A percentile compares a stretch with the other conserved stretches of the same genome.
phyloP scores from a whole-genome alignment of 176 grass and related monocot species.

The Poa pratensis region DNA sequence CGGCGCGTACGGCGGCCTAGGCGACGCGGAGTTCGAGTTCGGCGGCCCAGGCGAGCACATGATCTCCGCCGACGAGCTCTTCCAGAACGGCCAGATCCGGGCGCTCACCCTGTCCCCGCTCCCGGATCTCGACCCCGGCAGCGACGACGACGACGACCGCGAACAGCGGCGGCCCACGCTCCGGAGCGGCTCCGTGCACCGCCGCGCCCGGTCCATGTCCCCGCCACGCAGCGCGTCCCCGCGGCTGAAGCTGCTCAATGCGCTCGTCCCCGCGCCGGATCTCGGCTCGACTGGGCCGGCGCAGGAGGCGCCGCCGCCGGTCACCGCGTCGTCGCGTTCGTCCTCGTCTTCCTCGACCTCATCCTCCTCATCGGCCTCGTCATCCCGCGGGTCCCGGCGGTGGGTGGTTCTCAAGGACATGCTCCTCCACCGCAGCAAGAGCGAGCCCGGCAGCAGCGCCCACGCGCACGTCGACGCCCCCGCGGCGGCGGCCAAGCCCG shows the following conservation, averaged over 20 bases:
- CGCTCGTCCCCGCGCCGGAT: conserved; percentile 51
- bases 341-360: conserved; percentile 60
- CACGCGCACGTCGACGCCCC: conserved; percentile 46
- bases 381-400: conserved; percentile 60
- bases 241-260: conserved; percentile 60
- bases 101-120: conserved; percentile 78
- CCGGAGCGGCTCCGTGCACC: conserved; percentile 71
- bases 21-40: conserved; percentile 81
- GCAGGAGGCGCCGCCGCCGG: conserved; percentile 40
- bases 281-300: conserved; percentile 3
- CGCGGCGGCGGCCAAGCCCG: conserved; percentile 43
- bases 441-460: conserved; percentile 58
- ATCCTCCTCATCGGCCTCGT: conserved; percentile 46
- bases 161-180: conserved; percentile 40
- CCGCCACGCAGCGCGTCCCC: conserved; percentile 74
- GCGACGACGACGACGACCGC: conserved; percentile 42
- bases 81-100: conserved; percentile 94
- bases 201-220: conserved; percentile 85
- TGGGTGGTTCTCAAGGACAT: conserved; percentile 96
- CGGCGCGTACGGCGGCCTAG: conserved; percentile 11
- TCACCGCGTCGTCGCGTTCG: conserved; percentile 64
- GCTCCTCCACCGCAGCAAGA: conserved; percentile 94
- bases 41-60: conserved; percentile 62
- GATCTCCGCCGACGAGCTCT: conserved; percentile 96
- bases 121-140: conserved; percentile 60